phyloP scores from a whole-genome alignment of 2,329 filamentous ascomycete genomes.

The Cyphellophora europaea region DNA sequence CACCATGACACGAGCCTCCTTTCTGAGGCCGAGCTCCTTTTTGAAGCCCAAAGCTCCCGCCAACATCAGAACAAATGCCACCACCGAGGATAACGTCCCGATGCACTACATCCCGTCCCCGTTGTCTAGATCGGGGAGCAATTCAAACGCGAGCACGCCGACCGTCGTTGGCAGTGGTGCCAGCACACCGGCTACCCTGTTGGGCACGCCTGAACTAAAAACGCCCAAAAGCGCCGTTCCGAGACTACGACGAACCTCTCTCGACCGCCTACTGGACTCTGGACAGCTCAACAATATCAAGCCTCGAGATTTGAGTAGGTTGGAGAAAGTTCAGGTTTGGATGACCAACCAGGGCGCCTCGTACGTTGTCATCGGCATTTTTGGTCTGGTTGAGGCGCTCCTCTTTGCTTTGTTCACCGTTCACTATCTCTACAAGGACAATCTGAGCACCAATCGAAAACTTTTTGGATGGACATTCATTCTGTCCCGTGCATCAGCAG shows the following conservation, averaged over 20 bases:
- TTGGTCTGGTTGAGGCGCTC: slow-evolving; percentile 60
- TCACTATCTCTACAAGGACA: slow-evolving; percentile 68
- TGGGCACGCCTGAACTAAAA: neutral
- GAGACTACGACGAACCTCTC: neutral
- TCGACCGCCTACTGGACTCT: neutral
- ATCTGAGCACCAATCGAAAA: slow-evolving; percentile 52
- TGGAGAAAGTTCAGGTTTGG: slow-evolving; percentile 68
- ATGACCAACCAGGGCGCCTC: slow-evolving; percentile 81
- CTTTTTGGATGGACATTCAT: slow-evolving; percentile 66
- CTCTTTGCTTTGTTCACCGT: slow-evolving; percentile 43
- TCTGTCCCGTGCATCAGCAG: slow-evolving; percentile 63
- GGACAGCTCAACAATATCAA: neutral
- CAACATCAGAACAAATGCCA: neutral
- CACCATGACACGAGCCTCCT: too few species aligned
- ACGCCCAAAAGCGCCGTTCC: neutral
- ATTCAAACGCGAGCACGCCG: neutral
- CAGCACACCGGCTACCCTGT: neutral
- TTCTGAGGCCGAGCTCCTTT: neutral
- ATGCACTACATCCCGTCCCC: neutral
- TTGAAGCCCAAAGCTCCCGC: neutral
- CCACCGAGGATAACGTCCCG: neutral
- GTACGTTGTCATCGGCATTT: slow-evolving; percentile 69
- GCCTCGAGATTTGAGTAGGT: neutral
- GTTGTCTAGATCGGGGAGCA: neutral
- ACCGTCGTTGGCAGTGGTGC: neutral